Conservation (phyloP, 441 rosid species). For the Hura crepitans region DNA sequence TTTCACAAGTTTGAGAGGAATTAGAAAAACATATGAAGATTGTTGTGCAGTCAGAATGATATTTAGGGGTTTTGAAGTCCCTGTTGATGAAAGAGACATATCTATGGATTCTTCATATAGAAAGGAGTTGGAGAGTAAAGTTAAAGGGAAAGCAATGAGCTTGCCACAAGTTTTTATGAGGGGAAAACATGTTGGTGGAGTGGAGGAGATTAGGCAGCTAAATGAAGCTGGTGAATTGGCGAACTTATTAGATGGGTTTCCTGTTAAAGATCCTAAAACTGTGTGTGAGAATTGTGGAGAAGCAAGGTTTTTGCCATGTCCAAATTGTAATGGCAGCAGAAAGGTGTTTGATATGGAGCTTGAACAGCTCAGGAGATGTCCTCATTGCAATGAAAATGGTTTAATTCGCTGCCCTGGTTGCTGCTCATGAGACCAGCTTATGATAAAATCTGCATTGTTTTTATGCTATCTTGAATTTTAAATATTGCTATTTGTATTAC, state of each 20-base stretch:
- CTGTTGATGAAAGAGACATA: constrained; percentile 74
- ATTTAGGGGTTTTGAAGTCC: constrained; percentile 58
- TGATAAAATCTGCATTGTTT: background rate
- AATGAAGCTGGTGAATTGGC: constrained; percentile 72
- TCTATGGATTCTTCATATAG: constrained; percentile 75
- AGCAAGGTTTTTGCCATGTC: constrained; percentile 74
- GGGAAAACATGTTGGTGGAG: constrained; percentile 68
- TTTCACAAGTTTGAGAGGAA: constrained; percentile 76
- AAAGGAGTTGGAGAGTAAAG: constrained; percentile 54
- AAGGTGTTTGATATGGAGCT: constrained; percentile 64
- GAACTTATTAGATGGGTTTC: constrained; percentile 54
- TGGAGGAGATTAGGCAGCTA: constrained; percentile 70
- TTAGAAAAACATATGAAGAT: constrained; percentile 77
- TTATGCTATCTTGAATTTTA: background rate
- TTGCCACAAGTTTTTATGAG: constrained; percentile 73
- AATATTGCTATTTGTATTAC: background rate
- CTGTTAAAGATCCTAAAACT: constrained; percentile 36
- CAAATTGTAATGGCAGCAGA: constrained; percentile 69
- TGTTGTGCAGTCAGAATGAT: constrained; percentile 75
- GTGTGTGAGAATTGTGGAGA: constrained; percentile 72
- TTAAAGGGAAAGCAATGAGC: constrained; percentile 44
- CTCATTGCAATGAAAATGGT: constrained; percentile 82
- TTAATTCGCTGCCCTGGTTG: constrained; percentile 70
- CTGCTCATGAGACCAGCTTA: constrained; percentile 25
- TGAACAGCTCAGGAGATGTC: constrained; percentile 53